phyloP scores from a whole-genome alignment of 352 stramenopile genomes.

The Phytopythium vexans region DNA sequence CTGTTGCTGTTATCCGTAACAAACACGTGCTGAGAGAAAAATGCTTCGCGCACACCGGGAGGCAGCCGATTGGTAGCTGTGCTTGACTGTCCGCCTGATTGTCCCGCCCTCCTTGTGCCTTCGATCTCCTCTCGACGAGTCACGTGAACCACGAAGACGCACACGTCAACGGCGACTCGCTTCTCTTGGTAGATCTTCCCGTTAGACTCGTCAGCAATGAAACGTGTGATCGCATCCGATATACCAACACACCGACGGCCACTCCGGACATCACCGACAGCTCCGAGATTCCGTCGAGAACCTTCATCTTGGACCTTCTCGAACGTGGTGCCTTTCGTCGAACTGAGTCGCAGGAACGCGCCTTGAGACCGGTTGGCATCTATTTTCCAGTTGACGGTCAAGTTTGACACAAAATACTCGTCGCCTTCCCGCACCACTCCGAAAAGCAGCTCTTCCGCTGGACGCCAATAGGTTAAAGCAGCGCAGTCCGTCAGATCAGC shows the following conservation, averaged over 20 bases:
- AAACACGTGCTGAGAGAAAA: constrained; percentile 50
- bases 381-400: constrained; percentile 69
- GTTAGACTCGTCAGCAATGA: constrained; percentile 6
- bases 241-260: constrained; percentile 19
- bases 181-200: constrained; percentile 8
- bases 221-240: constrained; percentile 21
- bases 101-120: too few relatives aligned
- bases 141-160: constrained; percentile 43
- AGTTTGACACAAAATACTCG: constrained; percentile 57
- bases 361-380: constrained; percentile 26
- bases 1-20: constrained; percentile 45
- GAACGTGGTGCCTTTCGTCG: constrained; percentile 56
- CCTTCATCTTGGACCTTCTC: constrained; percentile 19
- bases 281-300: constrained; percentile 1
- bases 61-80: too few relatives aligned
- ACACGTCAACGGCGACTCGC: constrained; percentile 39
- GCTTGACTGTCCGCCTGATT: too few relatives aligned
- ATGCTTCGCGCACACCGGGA: too few relatives aligned
- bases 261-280: not conserved
- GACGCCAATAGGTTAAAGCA: constrained; percentile 64
- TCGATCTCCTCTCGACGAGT: constrained; percentile 13
- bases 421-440: constrained; percentile 39
- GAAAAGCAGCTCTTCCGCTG: constrained; percentile 47
- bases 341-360: constrained; percentile 54
- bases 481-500: constrained; percentile 17